These are phyloP conservation scores for Draba incana DNA, from an alignment of 345 rosid genomes.

Conservation along the genomic window DNA sequence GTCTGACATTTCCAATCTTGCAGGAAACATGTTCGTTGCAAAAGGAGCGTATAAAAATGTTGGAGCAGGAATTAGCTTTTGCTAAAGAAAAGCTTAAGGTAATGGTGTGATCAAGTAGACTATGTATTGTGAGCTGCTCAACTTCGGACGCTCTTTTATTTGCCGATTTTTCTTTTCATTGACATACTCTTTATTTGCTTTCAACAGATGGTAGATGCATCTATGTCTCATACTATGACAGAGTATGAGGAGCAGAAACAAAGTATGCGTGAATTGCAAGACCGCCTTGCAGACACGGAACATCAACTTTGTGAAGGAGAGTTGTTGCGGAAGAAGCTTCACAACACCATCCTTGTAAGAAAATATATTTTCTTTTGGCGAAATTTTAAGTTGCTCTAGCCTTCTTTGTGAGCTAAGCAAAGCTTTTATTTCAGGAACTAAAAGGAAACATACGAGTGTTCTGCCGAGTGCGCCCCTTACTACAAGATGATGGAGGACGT, in stretches of 20 bases:
- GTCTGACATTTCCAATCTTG: background rate
- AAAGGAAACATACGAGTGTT: constrained; percentile 98
- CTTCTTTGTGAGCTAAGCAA: constrained; percentile 12
- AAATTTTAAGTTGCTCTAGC: background rate
- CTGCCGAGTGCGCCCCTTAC: constrained; percentile 86
- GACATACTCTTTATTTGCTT: constrained; percentile 13
- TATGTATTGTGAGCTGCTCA: background rate
- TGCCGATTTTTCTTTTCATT: constrained; percentile 2
- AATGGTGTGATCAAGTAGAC: constrained; percentile 15
- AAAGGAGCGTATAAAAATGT: constrained; percentile 60
- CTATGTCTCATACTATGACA: constrained; percentile 52
- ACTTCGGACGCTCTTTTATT: background rate
- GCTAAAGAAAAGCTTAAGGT: constrained; percentile 90
- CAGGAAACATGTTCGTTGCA: constrained; percentile 87
- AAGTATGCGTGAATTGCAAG: constrained; percentile 48
- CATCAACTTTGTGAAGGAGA: constrained; percentile 75
- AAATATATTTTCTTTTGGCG: background rate
- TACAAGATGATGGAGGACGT: constrained; percentile 73
- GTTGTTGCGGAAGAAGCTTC: constrained; percentile 72
- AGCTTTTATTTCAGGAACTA: constrained; percentile 58
- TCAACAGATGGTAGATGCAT: constrained; percentile 60
- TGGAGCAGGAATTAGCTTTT: constrained; percentile 65
- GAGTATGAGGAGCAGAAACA: constrained; percentile 62
- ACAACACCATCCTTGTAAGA: constrained; percentile 85
- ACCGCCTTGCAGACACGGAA: constrained; percentile 65